A percentile compares a stretch with the other conserved stretches of the same genome.
These are phyloP conservation scores for Exophiala alcalophila DNA, from an alignment of 2,329 filamentous ascomycete species.

Conservation along the genomic window DNA sequence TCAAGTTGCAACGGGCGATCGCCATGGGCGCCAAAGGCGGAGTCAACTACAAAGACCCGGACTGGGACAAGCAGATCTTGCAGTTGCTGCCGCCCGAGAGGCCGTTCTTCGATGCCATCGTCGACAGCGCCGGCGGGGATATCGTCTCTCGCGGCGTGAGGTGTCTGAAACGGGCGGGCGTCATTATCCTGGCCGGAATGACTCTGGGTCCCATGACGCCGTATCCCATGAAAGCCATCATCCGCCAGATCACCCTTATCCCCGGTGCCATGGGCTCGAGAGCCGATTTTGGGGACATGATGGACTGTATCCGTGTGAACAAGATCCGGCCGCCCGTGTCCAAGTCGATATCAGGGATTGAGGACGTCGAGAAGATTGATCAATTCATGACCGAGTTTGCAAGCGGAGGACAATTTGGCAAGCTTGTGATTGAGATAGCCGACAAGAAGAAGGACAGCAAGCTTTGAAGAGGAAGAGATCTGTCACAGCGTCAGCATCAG, in stretches of 20 bases:
- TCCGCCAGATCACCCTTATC: conserved; percentile 80
- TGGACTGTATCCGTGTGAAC: conserved; percentile 71
- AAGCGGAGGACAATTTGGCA: conserved; percentile 81
- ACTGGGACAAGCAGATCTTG: conserved; percentile 71
- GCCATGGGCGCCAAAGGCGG: conserved; percentile 74
- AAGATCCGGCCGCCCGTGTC: conserved; percentile 75
- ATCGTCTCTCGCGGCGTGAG: conserved; percentile 64
- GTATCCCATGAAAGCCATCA: conserved; percentile 75
- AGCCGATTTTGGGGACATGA: conserved; percentile 82
- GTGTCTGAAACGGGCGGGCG: conserved; percentile 69
- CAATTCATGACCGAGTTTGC: conserved; percentile 83
- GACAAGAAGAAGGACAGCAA: not conserved
- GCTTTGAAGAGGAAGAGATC: too few relatives aligned
- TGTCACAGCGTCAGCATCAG: too few relatives aligned
- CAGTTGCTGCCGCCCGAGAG: conserved; percentile 58
- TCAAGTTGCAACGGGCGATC: conserved; percentile 70
- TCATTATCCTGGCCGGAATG: conserved; percentile 86
- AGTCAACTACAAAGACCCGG: conserved; percentile 71
- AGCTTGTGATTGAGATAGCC: conserved; percentile 74
- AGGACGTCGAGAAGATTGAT: conserved; percentile 66
- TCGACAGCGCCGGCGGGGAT: conserved; percentile 88
- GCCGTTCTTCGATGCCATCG: conserved; percentile 71
- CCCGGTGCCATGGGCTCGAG: conserved; percentile 89
- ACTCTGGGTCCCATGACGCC: conserved; percentile 79
- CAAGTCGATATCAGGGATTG: conserved; percentile 66